phyloP scores from a whole-genome alignment of 2,329 filamentous ascomycete genomes.

The Cercospora sesami region DNA sequence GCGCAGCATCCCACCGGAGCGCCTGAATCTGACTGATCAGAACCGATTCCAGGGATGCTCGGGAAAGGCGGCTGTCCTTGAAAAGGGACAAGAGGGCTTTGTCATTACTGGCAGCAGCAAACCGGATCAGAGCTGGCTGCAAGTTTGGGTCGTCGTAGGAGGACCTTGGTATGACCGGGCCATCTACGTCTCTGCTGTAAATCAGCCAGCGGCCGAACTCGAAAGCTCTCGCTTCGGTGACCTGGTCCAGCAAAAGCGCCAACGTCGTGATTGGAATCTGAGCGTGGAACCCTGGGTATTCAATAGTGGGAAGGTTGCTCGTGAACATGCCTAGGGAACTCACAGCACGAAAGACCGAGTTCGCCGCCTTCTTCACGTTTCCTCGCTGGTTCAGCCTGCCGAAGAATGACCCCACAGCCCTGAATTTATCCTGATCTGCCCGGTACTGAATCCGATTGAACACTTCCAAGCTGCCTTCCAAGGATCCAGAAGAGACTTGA shows the following conservation, averaged over 20 bases:
- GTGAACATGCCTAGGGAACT: constrained; percentile 32
- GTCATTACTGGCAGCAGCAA: constrained; percentile 54
- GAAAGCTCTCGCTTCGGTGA: constrained; percentile 48
- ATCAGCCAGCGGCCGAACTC: constrained; percentile 57
- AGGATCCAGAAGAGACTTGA: constrained; percentile 43
- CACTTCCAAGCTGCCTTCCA: constrained; percentile 42
- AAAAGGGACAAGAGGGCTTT: constrained; percentile 36
- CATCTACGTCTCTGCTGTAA: constrained; percentile 54
- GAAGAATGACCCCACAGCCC: constrained; percentile 47
- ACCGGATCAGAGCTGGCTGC: constrained; percentile 56
- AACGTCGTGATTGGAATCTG: constrained; percentile 52
- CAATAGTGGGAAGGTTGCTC: constrained; percentile 39
- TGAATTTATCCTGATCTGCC: constrained; percentile 48
- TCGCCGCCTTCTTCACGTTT: constrained; percentile 7
- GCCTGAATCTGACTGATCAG: constrained; percentile 47
- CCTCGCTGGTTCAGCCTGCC: not conserved
- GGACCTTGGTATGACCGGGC: constrained; percentile 51
- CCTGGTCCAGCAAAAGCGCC: constrained; percentile 54
- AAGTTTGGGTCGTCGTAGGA: constrained; percentile 52
- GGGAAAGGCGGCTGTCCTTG: constrained; percentile 10
- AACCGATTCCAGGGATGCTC: constrained; percentile 36
- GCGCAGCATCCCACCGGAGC: constrained; percentile 45
- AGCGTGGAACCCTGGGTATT: constrained; percentile 49
- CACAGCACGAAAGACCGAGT: constrained; percentile 27
- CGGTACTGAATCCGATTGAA: constrained; percentile 43